Percentiles rank a stretch among this genome's conserved stretches.
phyloP scores from a whole-genome alignment of 352 stramenopile genomes.

The Globisporangium lucens region DNA sequence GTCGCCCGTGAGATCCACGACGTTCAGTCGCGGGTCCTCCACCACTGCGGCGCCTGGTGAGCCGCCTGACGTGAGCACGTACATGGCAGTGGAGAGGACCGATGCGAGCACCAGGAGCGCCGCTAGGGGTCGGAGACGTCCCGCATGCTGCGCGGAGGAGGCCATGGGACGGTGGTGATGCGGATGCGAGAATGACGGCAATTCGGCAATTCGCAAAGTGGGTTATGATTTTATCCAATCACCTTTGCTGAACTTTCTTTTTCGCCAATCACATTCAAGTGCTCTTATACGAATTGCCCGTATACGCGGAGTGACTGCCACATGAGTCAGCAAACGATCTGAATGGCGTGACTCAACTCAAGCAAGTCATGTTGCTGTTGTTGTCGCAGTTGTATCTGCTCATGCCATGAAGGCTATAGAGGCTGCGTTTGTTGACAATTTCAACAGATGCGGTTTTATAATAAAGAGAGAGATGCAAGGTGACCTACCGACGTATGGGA shows the following conservation, averaged over 20 bases:
- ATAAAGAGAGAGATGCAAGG: slow-evolving; percentile 14
- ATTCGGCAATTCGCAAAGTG: not conserved
- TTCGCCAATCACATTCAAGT: not conserved
- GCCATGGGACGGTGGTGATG: not conserved
- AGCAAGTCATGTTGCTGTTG: too few relatives aligned
- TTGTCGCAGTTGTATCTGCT: too few relatives aligned
- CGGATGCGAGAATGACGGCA: not conserved
- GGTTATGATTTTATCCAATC: not conserved
- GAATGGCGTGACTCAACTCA: not conserved
- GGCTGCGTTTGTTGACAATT: not conserved
- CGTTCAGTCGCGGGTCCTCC: slow-evolving; percentile 32
- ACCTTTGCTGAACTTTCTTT: not conserved
- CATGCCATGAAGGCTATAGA: too few relatives aligned
- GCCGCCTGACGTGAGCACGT: not conserved
- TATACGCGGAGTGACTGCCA: not conserved
- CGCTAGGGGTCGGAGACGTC: not conserved
- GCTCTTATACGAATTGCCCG: not conserved
- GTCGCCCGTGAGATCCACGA: slow-evolving; percentile 34
- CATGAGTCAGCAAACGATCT: not conserved
- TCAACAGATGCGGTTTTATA: slow-evolving; percentile 9
- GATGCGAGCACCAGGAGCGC: slow-evolving; percentile 8
- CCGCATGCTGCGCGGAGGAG: not conserved
- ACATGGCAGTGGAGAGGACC: not conserved
- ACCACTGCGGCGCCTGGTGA: not conserved
- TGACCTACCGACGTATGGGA: not conserved